Evolutionary conservation across 768 basidiomycete species (phyloP), one percentile per base, ranked within the genome.

Genomic region (Tulasnella sp.): DNA sequence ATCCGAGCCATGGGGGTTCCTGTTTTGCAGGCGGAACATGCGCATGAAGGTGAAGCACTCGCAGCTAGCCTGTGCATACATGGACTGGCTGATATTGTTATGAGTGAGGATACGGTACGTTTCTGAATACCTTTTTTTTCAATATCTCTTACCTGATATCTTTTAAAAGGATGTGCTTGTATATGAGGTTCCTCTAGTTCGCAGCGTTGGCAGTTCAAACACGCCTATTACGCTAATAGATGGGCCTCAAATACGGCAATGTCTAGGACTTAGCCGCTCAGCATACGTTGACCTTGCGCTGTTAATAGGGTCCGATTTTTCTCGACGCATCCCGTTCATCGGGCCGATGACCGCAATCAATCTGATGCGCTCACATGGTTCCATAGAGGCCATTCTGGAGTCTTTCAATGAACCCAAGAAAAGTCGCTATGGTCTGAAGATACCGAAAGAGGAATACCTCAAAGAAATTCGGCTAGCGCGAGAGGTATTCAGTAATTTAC

Each of bases 251-350:
- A 69, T 90, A 16, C 82, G 80, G 7, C 54, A 64, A 0, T 67
- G 67, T 5, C 73, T 89, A 31, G 61, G 68, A 9, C 74, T 95
- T 24, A 67, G 74, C 57, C 72, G 71, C 6, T 60, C 69, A 0
- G 62, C 75, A 44, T 91, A 75, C 64, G 63, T 93, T 58, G 91
- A 95, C 65, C 90, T 93, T 64, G 79, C 78, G 0, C 75, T 93
- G 45, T 71, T 95, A 5, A 73, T 91, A 8, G 91, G 91, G 9
- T 93, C 90, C 2, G 91, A 95, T 64, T 92, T 93, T 58, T 81
- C 86, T 0, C 77, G 81, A 40, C 78, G 91, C 4, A 84, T 95
- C 53, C 82, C 76, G 50, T 79, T 81, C 54, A 69, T 93, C 1
- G 91, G 91, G 0, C 89, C 90, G 1, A 60, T 67, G 0, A 79